phyloP scores from a whole-genome alignment of 257 asterid genomes.

The Salvia splendens region DNA sequence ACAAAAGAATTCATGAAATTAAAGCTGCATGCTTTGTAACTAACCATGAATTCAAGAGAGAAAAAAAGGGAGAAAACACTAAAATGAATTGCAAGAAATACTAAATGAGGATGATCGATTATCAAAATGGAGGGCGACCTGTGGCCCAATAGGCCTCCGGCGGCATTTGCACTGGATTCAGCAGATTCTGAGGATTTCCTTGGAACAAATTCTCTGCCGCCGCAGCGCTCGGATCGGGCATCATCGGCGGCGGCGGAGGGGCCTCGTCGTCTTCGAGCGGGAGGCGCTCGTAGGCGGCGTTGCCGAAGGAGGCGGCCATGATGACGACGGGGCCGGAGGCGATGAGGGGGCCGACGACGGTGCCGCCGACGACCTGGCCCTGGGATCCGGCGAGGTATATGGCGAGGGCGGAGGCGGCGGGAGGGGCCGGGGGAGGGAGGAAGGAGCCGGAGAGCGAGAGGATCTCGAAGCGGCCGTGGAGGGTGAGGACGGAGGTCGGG shows the following conservation, averaged over 20 bases:
- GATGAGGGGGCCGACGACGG: slow-evolving; percentile 48
- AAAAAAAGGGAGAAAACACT: slow-evolving; percentile 1
- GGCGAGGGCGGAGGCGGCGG: slow-evolving; percentile 50
- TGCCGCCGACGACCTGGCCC: slow-evolving; percentile 57
- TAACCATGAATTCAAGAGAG: slow-evolving; percentile 36
- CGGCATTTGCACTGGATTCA: slow-evolving; percentile 52
- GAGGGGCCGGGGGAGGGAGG: slow-evolving; percentile 53
- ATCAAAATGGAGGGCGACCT: slow-evolving; percentile 68
- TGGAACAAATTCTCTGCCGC: slow-evolving; percentile 32
- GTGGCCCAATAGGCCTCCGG: slow-evolving; percentile 69
- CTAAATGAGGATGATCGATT: neutral
- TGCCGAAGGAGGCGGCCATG: slow-evolving; percentile 58
- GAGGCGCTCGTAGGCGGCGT: slow-evolving; percentile 57
- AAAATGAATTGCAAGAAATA: neutral
- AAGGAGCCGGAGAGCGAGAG: slow-evolving; percentile 58
- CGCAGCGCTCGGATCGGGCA: slow-evolving; percentile 37
- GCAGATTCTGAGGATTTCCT: slow-evolving; percentile 55
- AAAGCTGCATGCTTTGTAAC: slow-evolving; percentile 3
- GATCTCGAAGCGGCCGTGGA: slow-evolving; percentile 56
- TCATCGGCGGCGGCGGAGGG: slow-evolving; percentile 31
- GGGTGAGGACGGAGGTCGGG: slow-evolving; percentile 44
- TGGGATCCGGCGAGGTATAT: slow-evolving; percentile 54
- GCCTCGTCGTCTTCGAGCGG: slow-evolving; percentile 53
- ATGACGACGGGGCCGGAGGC: slow-evolving; percentile 58
- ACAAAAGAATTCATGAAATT: slow-evolving; percentile 45